Evolutionary conservation across 2,329 filamentous ascomycete species (phyloP).

Genomic region (Fusarium phyllophilum): DNA sequence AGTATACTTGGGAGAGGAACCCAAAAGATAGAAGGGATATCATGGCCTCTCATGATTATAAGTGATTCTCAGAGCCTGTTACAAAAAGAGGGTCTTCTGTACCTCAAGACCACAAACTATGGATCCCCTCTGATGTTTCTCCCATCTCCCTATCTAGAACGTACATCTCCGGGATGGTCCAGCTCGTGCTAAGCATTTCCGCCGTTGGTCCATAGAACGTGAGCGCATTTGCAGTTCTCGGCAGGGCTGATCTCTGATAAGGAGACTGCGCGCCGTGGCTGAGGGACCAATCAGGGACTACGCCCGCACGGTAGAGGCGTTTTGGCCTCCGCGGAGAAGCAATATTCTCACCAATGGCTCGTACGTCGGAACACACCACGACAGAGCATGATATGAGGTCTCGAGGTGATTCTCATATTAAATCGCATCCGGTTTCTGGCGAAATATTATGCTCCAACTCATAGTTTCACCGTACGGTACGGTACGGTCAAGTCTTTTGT

Average conservation of each 20-base stretch:
- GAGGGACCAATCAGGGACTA: constrained; percentile 32
- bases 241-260: constrained; percentile 39
- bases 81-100: constrained; percentile 22
- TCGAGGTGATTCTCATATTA: constrained; percentile 16
- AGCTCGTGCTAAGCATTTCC: constrained; percentile 34
- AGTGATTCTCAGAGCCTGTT: constrained; percentile 17
- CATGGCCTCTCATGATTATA: constrained; percentile 28
- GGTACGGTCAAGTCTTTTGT: background rate
- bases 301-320: background rate
- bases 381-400: constrained; percentile 25
- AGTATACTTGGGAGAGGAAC: background rate
- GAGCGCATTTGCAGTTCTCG: constrained; percentile 17
- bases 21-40: background rate
- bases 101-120: constrained; percentile 15
- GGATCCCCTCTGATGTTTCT: constrained; percentile 15
- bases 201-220: constrained; percentile 10
- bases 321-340: constrained; percentile 38
- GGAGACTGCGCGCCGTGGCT: constrained; percentile 11
- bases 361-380: constrained; percentile 38
- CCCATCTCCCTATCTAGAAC: constrained; percentile 34
- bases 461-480: background rate
- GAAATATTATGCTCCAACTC: background rate
- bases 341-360: constrained; percentile 13
- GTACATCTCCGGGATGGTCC: constrained; percentile 37
- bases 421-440: constrained; percentile 8